These are phyloP conservation scores for Mycena citricolor DNA, from an alignment of 1,284 basidiomycete species.

Conservation along the genomic window DNA sequence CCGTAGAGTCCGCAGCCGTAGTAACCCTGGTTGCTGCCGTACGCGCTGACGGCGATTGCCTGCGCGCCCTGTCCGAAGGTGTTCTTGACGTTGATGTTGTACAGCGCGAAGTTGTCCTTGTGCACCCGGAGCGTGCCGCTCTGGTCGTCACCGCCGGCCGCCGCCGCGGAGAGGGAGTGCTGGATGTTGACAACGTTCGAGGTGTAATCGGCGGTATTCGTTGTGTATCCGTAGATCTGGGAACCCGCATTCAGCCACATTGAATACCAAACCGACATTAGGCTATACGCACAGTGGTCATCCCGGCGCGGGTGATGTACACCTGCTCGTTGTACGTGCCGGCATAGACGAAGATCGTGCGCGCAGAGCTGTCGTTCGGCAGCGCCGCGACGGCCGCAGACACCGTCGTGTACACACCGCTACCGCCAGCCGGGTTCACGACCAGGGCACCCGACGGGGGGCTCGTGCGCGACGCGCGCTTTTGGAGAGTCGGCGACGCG, in stretches of 20 bases:
- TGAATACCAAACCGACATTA: not conserved
- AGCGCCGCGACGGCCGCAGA: conserved; percentile 31
- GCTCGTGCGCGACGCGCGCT: conserved; percentile 23
- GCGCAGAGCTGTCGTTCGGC: conserved; percentile 28
- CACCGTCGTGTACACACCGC: conserved; percentile 32
- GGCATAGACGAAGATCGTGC: conserved; percentile 36
- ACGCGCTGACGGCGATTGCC: conserved; percentile 31
- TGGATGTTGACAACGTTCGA: conserved; percentile 30
- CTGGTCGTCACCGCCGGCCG: conserved; percentile 47
- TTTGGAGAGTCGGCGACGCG: no score
- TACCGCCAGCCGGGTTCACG: conserved; percentile 29
- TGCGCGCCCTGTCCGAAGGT: conserved; percentile 25
- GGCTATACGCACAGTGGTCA: conserved; percentile 25
- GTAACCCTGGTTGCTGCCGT: conserved; percentile 29
- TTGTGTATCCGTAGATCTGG: conserved; percentile 33
- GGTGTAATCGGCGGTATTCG: conserved; percentile 26
- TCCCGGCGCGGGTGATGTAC: conserved; percentile 30
- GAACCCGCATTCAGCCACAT: no score
- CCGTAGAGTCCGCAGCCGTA: conserved; percentile 44
- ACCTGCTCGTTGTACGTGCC: conserved; percentile 35
- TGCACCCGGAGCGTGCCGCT: conserved; percentile 54
- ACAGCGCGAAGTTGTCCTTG: conserved; percentile 44
- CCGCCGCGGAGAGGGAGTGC: conserved; percentile 25
- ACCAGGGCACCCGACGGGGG: conserved; percentile 33
- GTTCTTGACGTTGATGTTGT: conserved; percentile 34